Evolutionary conservation across 768 basidiomycete species (phyloP).

Genomic region (Psilocybe sp.): DNA sequence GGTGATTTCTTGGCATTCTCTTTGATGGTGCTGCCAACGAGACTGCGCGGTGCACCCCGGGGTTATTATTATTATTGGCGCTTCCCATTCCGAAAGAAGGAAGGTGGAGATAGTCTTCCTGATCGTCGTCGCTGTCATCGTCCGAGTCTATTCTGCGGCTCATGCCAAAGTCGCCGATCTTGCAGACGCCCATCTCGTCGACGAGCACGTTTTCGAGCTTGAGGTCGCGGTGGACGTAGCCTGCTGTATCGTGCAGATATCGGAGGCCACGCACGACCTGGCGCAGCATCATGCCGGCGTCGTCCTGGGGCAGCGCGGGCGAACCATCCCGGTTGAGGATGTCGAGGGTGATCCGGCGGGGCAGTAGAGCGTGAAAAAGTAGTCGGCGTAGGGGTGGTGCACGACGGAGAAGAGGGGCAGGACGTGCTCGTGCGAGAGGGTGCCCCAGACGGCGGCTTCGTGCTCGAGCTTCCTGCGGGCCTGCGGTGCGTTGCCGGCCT

Average conservation of each 20-base stretch:
- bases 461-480: slow-evolving; percentile 59
- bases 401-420: slow-evolving; percentile 74
- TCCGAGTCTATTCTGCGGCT: slow-evolving; percentile 57
- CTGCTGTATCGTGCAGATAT: slow-evolving; percentile 77
- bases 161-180: slow-evolving; percentile 85
- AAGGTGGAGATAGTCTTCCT: slow-evolving; percentile 3
- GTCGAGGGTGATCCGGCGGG: slow-evolving; percentile 80
- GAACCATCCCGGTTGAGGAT: slow-evolving; percentile 70
- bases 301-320: slow-evolving; percentile 71
- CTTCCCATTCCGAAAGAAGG: no score
- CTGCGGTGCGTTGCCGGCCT: slow-evolving; percentile 44
- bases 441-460: slow-evolving; percentile 72
- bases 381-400: slow-evolving; percentile 63
- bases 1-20: slow-evolving; percentile 19
- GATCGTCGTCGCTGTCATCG: slow-evolving; percentile 36
- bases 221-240: slow-evolving; percentile 88
- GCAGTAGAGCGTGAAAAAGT: slow-evolving; percentile 80
- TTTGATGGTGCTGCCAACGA: slow-evolving; percentile 33
- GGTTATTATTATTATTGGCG: slow-evolving; percentile 9
- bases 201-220: slow-evolving; percentile 97
- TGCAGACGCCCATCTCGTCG: slow-evolving; percentile 85
- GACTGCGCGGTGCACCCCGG: slow-evolving; percentile 35
- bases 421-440: slow-evolving; percentile 81
- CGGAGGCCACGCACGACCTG: slow-evolving; percentile 81
- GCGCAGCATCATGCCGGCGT: slow-evolving; percentile 80